Evolutionary conservation across 1,284 basidiomycete species (phyloP), one percentile per base, ranked within the genome.

Genomic region (Ganoderma sp.): DNA sequence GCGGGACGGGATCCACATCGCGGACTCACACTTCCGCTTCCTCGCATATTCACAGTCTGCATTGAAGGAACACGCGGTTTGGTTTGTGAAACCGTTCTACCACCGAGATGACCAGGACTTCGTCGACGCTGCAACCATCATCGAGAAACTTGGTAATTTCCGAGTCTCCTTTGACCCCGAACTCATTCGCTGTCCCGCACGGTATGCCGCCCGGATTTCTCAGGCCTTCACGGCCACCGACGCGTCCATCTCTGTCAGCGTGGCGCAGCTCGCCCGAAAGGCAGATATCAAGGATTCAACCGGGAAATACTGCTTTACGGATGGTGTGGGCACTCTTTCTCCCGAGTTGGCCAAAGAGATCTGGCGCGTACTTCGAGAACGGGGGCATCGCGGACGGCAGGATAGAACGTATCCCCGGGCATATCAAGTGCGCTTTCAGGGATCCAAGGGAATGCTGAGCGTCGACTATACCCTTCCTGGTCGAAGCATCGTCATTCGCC

Each of bases 171-270:
- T 82, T 61, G 86, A 88, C 71, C 73, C 65, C 14, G 73, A 74
- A 0, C 79, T 90, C 14, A 85, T 85, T n/a, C 79, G 79, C 60
- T 90, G 88, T 69, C 90, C 91, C 2, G 90, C 90, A 28, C 84
- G 90, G 57, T 92, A 89, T 76, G 90, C 86, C 5, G 91, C 91
- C 9, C 81, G 91, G 25, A 82, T 93, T 37, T 89, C 89, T 3
- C 90, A 90, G 75, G 89, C 89, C 0, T 92, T 93, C 75, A 92
- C 90, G 0, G 84, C 90, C 0, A 92, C 91, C 0, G 88, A 91
- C 71, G 81, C 84, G 5, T 85, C 87, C 0, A 81, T 90, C 22
- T 74, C 81, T 32, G 81, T 89, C 14, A 79, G 83, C 37, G 82
- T 84, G 1, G 87, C 87, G 56, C 85, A 91, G 72, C 82, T 92